phyloP scores from a whole-genome alignment of 352 stramenopile species.

The Phytophthora lateralis region DNA sequence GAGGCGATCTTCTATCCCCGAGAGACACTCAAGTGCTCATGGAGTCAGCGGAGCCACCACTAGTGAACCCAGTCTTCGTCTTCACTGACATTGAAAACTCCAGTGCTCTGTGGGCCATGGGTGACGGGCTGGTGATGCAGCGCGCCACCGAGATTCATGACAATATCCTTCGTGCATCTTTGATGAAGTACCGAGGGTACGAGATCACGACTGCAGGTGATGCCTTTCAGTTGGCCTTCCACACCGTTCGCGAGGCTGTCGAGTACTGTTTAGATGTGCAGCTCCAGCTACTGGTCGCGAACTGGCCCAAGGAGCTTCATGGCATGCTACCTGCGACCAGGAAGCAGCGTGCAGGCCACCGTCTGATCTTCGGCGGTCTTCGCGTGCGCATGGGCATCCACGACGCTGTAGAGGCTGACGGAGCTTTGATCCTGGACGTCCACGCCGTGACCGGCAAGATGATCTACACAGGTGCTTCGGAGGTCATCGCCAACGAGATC shows the following conservation, averaged over 20 bases:
- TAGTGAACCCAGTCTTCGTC: conserved; percentile 66
- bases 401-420: conserved; percentile 48
- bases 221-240: conserved; percentile 68
- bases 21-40: conserved; percentile 45
- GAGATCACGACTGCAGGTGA: conserved; percentile 68
- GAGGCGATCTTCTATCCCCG: conserved; percentile 43
- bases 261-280: conserved; percentile 70
- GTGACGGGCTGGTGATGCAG: conserved; percentile 52
- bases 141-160: conserved; percentile 60
- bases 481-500: conserved; percentile 63
- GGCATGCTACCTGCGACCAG: conserved; percentile 48
- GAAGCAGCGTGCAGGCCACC: conserved; percentile 41
- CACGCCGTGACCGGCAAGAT: conserved; percentile 65
- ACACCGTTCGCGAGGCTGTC: conserved; percentile 60
- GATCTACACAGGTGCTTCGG: conserved; percentile 60
- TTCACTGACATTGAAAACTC: conserved; percentile 76
- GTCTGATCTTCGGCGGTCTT: conserved; percentile 55
- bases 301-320: conserved; percentile 62
- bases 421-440: conserved; percentile 46
- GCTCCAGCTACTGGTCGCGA: conserved; percentile 52
- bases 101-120: conserved; percentile 57
- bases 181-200: conserved; percentile 65
- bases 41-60: conserved; percentile 44
- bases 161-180: conserved; percentile 51
- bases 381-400: conserved; percentile 71